Conservation (phyloP, 371 early-diverging fungal genomes). For the Mortierella sp. region DNA sequence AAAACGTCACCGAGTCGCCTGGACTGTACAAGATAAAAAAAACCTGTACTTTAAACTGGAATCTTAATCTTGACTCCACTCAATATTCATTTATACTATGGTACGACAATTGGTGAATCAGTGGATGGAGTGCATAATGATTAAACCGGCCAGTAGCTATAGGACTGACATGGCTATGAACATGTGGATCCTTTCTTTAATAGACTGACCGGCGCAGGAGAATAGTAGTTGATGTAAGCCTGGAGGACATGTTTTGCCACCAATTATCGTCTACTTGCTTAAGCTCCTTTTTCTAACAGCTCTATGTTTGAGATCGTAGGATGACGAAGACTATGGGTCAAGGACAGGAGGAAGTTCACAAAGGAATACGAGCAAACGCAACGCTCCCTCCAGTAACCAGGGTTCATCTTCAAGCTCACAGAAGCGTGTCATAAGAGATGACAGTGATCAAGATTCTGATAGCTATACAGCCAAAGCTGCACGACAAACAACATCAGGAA, state of each 20-base stretch:
- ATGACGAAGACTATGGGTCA: conserved; percentile 37
- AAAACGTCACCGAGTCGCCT: not conserved
- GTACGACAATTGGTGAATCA: not conserved
- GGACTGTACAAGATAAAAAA: not conserved
- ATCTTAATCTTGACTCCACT: not conserved
- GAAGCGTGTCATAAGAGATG: conserved; percentile 36
- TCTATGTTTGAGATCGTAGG: not conserved
- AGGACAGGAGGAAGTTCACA: conserved; percentile 15
- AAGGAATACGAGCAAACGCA: conserved; percentile 25
- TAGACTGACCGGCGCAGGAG: conserved; percentile 33
- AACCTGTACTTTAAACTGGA: not conserved
- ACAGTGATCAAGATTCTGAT: conserved; percentile 34
- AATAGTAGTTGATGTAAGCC: conserved; percentile 27
- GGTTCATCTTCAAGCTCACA: conserved; percentile 43
- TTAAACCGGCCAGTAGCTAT: not conserved
- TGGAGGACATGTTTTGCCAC: not conserved
- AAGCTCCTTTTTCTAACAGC: not conserved
- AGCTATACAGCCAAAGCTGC: conserved; percentile 5
- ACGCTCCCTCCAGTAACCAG: conserved; percentile 19
- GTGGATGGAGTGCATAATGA: not conserved
- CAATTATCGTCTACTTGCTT: not conserved
- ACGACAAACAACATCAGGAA: conserved; percentile 10
- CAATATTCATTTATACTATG: not conserved
- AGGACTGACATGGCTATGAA: not conserved
- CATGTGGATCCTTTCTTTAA: not conserved